A percentile compares a stretch with the other conserved stretches of the same genome.
These are phyloP conservation scores for Debaryomyces coudertii DNA, from an alignment of 1,139 yeast genomes.

Conservation along the genomic window DNA sequence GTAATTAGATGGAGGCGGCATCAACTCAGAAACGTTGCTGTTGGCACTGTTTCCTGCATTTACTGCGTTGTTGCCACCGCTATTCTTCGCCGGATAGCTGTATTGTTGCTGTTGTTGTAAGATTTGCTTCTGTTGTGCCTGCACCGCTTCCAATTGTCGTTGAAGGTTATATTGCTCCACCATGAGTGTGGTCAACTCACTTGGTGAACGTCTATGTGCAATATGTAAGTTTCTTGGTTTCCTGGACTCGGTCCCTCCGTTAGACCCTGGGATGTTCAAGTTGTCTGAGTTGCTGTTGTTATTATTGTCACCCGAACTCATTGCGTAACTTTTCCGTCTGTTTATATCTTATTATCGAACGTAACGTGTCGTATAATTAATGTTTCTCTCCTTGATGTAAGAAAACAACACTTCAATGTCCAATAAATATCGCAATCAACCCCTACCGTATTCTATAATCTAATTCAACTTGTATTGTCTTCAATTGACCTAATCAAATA, in stretches of 20 bases:
- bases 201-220: slow-evolving; percentile 93
- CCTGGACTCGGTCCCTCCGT: slow-evolving; percentile 21
- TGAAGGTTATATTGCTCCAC: slow-evolving; percentile 91
- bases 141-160: slow-evolving; percentile 88
- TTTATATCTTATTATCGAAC: neutral
- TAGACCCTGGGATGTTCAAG: slow-evolving; percentile 12
- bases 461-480: neutral
- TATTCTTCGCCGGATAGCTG: slow-evolving; percentile 20
- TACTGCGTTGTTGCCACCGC: slow-evolving; percentile 16
- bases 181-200: slow-evolving; percentile 93
- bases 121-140: slow-evolving; percentile 89
- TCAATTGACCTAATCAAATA: slow-evolving; percentile 1
- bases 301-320: slow-evolving; percentile 5
- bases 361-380: neutral
- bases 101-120: slow-evolving; percentile 60
- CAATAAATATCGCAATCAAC: neutral
- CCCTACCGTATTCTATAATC: slow-evolving; percentile 1
- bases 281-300: slow-evolving; percentile 16
- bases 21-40: slow-evolving; percentile 22
- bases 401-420: neutral
- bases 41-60: slow-evolving; percentile 4
- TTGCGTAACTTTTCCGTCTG: slow-evolving; percentile 2
- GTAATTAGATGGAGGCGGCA: slow-evolving; percentile 32
- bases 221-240: slow-evolving; percentile 64
- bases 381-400: neutral